These are phyloP conservation scores for Alnus rubra DNA, from an alignment of 306 rosid genomes.

Conservation along the genomic window DNA sequence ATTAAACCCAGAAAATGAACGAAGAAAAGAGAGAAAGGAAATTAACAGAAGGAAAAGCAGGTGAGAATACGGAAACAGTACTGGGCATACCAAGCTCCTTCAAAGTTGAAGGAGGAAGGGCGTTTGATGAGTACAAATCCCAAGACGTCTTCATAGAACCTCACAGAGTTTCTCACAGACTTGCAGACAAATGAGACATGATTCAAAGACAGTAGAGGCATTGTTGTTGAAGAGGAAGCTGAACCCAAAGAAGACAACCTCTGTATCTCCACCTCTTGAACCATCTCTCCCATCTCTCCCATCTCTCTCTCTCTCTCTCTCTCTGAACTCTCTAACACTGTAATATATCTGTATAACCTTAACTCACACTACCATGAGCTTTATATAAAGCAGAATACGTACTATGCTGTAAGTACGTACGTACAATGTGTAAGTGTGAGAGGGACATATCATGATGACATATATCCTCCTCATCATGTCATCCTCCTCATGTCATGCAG, in stretches of 20 bases:
- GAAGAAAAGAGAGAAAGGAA: background rate
- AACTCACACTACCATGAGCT: no score
- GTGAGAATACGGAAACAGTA: background rate
- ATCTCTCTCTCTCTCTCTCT: constrained; percentile 13
- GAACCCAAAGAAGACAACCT: background rate
- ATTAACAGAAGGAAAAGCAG: background rate
- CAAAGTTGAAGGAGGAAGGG: constrained; percentile 67
- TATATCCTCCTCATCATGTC: no score
- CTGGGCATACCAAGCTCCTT: constrained; percentile 64
- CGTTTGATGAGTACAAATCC: constrained; percentile 66
- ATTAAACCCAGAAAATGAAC: background rate
- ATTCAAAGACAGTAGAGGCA: constrained; percentile 50
- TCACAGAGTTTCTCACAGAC: constrained; percentile 47
- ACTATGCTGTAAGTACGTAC: no score
- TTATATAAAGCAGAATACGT: no score
- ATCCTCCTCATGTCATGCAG: no score
- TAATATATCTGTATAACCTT: no score
- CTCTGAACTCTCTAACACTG: no score
- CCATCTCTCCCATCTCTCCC: constrained; percentile 15
- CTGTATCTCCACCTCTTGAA: background rate
- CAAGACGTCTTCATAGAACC: constrained; percentile 55
- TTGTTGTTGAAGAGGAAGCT: constrained; percentile 9
- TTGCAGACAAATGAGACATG: constrained; percentile 66
- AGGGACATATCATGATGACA: no score
- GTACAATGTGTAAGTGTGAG: no score